Evolutionary conservation across 1,284 basidiomycete genomes (phyloP), one percentile per base, ranked within the genome.

Genomic region (Rhodotorula sp.): DNA sequence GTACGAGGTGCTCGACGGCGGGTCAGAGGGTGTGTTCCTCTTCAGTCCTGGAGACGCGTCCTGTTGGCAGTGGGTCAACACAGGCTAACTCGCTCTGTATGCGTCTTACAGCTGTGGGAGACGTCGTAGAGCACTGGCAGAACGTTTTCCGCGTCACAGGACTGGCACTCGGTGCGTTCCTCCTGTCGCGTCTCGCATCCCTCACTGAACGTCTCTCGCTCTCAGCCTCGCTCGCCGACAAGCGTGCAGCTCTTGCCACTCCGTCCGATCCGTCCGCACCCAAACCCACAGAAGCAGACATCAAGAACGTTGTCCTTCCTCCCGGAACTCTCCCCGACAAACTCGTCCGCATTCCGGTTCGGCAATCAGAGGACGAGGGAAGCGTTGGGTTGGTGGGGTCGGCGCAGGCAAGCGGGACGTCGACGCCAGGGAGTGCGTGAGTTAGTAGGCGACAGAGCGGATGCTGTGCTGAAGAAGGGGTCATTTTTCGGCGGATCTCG

Each of bases 81-180:
- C 54, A 32, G 10, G n/a, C 51, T 63, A 11, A 34, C 32, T 13
- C 29, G 27, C 17, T 52, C 44, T 36, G 2, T 9, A 17, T 30
- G 1, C 29, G 6, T n/a, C 48, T 0, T 27, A 24, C 63, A 77
- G 76, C 74, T 34, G 68, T 76, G 7, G 76, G 70, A 44, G 72
- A 74, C 44, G 74, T 77, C 46, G 70, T 76, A 22, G 74, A 76
- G 55, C 76, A 77, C 64, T 77, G 76, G 76, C 74, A 76, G 59
- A 77, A 73, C 62, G 73, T 76, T 15, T 77, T 77, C 66, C 65
- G 76, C 32, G 68, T 72, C 4, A 74, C 76, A 1, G 72, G 74
- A 5, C 67, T 77, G 22, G 76, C 76, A 4, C 57, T 77, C 34
- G 67, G 76, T 76, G 29, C 56, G 71, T 72, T 11, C 15, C 24